Percentiles rank a stretch among this genome's conserved stretches.
These are phyloP conservation scores for Lagerstroemia speciosa DNA, from an alignment of 345 rosid genomes.

Conservation along the genomic window DNA sequence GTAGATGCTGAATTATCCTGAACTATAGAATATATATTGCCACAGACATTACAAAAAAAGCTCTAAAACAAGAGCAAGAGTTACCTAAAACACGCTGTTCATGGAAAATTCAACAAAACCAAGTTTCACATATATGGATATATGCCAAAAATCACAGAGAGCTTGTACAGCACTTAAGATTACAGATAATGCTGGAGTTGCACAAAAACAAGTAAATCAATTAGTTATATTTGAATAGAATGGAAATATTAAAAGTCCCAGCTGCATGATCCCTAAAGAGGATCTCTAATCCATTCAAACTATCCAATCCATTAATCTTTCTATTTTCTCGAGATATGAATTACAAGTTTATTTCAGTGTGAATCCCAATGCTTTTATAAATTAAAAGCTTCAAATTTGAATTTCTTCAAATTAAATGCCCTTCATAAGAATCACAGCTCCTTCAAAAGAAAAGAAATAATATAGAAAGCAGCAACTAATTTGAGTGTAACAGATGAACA, in stretches of 20 bases:
- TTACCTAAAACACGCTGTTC: neutral
- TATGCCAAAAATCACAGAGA: neutral
- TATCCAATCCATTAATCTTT: neutral
- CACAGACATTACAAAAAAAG: neutral
- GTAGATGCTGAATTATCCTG: neutral
- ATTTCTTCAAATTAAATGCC: neutral
- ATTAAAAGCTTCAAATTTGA: neutral
- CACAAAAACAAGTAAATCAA: neutral
- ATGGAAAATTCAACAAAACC: neutral
- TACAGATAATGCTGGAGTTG: neutral
- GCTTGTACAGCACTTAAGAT: neutral
- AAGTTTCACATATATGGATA: neutral
- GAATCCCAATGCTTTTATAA: neutral
- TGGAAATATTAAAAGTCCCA: neutral
- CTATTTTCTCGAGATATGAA: neutral
- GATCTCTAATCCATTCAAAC: neutral
- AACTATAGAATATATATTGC: neutral
- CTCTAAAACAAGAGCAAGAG: neutral
- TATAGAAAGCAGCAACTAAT: neutral
- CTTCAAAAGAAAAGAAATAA: neutral
- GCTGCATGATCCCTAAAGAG: neutral
- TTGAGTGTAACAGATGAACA: neutral
- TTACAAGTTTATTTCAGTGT: neutral
- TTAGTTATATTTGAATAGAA: neutral
- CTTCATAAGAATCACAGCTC: neutral